These are phyloP conservation scores for Jasminum sambac DNA, from an alignment of 257 asterid genomes.

Conservation along the genomic window DNA sequence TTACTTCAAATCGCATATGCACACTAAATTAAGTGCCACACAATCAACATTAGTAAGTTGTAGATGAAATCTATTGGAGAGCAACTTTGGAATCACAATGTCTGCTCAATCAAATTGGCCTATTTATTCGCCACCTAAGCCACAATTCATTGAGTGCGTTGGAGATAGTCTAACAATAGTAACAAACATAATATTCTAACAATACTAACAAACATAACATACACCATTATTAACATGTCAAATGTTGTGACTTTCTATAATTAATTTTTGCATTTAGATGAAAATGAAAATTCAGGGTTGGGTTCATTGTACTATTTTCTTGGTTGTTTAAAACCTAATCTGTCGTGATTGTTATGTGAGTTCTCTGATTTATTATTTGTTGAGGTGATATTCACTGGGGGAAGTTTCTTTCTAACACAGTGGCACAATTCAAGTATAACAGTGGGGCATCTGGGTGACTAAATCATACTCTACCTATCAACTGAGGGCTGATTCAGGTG, in stretches of 20 bases:
- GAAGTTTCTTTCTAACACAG: constrained; percentile 6
- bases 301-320: not conserved
- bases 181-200: not conserved
- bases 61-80: too few species aligned
- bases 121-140: too few species aligned
- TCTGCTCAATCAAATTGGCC: too few species aligned
- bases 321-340: not conserved
- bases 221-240: not conserved
- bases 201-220: not conserved
- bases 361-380: not conserved
- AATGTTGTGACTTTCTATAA: not conserved
- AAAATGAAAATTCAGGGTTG: not conserved
- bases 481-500: constrained; percentile 12
- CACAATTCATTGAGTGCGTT: too few species aligned
- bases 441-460: not conserved
- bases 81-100: too few species aligned
- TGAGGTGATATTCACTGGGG: not conserved
- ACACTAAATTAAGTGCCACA: too few species aligned
- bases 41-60: too few species aligned
- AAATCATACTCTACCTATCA: constrained; percentile 15
- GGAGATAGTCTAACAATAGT: not conserved
- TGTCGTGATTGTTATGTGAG: not conserved
- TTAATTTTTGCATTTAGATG: not conserved
- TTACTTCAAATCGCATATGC: too few species aligned
- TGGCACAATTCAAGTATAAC: constrained; percentile 8